These are phyloP conservation scores for Cryptococcus sp. DNA, from an alignment of 1,284 basidiomycete species.

Conservation along the genomic window DNA sequence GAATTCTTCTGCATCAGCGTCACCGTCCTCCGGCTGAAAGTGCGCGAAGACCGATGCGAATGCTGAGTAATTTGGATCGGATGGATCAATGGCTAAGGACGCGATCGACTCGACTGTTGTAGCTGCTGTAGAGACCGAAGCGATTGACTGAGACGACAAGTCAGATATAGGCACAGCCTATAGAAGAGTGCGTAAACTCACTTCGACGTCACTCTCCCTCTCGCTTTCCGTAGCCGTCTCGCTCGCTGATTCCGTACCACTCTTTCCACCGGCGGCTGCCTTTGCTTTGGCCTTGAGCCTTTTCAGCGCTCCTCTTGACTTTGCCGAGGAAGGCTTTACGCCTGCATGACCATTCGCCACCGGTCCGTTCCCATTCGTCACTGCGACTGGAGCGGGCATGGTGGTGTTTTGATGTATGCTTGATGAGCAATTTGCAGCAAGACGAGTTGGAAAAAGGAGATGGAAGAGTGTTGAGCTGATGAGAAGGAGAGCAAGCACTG, in stretches of 20 bases:
- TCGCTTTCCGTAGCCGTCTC: constrained; percentile 31
- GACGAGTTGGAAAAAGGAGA: no score
- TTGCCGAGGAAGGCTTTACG: constrained; percentile 36
- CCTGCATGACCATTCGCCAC: constrained; percentile 28
- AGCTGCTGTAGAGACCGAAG: constrained; percentile 31
- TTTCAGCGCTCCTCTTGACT: constrained; percentile 47
- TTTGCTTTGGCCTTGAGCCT: constrained; percentile 50
- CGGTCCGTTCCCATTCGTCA: constrained; percentile 27
- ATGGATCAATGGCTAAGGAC: constrained; percentile 34
- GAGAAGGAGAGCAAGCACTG: no score
- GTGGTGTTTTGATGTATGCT: no score
- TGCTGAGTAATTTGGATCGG: constrained; percentile 45
- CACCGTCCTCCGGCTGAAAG: constrained; percentile 35
- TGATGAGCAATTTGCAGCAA: no score
- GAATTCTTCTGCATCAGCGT: constrained; percentile 65
- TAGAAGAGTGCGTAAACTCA: constrained; percentile 19
- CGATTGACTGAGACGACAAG: constrained; percentile 23
- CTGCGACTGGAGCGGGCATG: constrained; percentile 20
- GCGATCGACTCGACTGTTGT: constrained; percentile 31
- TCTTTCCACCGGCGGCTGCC: constrained; percentile 31
- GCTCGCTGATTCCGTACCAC: constrained; percentile 31
- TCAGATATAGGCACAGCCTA: background rate
- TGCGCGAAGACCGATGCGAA: constrained; percentile 49
- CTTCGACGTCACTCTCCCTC: constrained; percentile 43
- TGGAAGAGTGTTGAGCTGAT: no score